Evolutionary conservation across 768 basidiomycete species (phyloP).

Genomic region (Panellus pusillus): DNA sequence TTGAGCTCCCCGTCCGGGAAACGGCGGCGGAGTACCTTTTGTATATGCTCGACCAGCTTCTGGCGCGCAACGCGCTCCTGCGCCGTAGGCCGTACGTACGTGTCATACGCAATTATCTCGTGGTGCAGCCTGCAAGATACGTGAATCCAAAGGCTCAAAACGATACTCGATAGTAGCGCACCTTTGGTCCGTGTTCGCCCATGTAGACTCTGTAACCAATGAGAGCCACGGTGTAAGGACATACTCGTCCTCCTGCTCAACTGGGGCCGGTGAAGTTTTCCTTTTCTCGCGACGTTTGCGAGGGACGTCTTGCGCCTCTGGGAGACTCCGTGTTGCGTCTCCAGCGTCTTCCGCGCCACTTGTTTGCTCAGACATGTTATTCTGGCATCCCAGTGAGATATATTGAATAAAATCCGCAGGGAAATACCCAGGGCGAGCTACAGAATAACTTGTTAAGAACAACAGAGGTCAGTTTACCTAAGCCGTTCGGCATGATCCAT

Average conservation of each 20-base stretch:
- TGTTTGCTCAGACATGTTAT: no score
- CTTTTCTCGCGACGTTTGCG: slow-evolving; percentile 8
- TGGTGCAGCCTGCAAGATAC: slow-evolving; percentile 52
- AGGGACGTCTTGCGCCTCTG: no score
- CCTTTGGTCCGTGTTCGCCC: slow-evolving; percentile 10
- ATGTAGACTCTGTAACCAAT: not conserved
- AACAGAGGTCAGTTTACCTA: no score
- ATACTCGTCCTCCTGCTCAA: slow-evolving; percentile 8
- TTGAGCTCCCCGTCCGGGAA: slow-evolving; percentile 49
- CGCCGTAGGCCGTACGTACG: slow-evolving; percentile 53
- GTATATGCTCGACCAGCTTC: slow-evolving; percentile 46
- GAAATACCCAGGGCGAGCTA: no score
- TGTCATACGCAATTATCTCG: slow-evolving; percentile 59
- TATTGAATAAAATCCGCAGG: no score
- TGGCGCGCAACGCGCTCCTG: slow-evolving; percentile 50
- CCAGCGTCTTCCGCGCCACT: no score
- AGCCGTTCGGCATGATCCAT: no score
- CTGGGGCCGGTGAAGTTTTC: slow-evolving; percentile 16
- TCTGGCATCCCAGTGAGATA: no score
- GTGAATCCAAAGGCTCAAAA: not conserved
- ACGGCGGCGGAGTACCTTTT: slow-evolving; percentile 41
- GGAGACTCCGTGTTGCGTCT: no score
- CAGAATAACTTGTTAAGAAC: no score
- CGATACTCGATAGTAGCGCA: not conserved
- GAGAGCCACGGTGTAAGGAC: slow-evolving; percentile 18